Percentiles rank a stretch among this genome's conserved stretches.
phyloP scores from a whole-genome alignment of 345 rosid genomes.

The Populus davidiana region DNA sequence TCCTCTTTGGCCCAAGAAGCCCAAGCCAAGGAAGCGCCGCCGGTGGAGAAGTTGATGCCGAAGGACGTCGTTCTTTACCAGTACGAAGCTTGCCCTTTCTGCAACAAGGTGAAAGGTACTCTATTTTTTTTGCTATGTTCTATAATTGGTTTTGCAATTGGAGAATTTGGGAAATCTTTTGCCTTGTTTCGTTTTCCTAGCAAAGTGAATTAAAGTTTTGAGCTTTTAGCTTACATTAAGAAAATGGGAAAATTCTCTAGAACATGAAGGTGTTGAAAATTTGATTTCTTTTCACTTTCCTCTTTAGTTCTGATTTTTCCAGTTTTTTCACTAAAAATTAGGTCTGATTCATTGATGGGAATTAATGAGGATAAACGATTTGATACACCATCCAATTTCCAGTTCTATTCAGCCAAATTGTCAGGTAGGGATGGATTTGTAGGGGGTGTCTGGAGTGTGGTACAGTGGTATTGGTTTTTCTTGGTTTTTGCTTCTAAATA shows the following conservation, averaged over 20 bases:
- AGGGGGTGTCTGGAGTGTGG: no score
- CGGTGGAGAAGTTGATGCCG: conserved; percentile 40
- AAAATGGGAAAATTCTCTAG: not conserved
- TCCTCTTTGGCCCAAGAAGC: conserved; percentile 49
- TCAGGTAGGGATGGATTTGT: not conserved
- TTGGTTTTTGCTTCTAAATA: no score
- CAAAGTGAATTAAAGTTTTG: not conserved
- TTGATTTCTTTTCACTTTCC: not conserved
- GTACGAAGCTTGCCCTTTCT: conserved; percentile 95
- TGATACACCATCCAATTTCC: not conserved
- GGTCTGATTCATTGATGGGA: not conserved
- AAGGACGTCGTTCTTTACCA: conserved; percentile 82
- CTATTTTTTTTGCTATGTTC: not conserved
- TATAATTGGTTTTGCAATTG: not conserved
- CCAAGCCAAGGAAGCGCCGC: conserved; percentile 59
- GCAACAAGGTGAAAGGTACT: conserved; percentile 73
- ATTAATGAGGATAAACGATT: not conserved
- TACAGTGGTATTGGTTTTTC: no score
- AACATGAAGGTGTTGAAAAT: not conserved
- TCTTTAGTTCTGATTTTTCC: not conserved
- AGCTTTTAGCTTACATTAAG: not conserved
- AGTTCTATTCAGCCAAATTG: not conserved
- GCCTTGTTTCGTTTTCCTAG: not conserved
- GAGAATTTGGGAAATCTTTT: not conserved
- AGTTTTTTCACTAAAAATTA: not conserved